Percentiles rank a stretch among this genome's conserved stretches.
These are phyloP conservation scores for Xylariales sp. DNA, from an alignment of 2,329 filamentous ascomycete species.

Conservation along the genomic window DNA sequence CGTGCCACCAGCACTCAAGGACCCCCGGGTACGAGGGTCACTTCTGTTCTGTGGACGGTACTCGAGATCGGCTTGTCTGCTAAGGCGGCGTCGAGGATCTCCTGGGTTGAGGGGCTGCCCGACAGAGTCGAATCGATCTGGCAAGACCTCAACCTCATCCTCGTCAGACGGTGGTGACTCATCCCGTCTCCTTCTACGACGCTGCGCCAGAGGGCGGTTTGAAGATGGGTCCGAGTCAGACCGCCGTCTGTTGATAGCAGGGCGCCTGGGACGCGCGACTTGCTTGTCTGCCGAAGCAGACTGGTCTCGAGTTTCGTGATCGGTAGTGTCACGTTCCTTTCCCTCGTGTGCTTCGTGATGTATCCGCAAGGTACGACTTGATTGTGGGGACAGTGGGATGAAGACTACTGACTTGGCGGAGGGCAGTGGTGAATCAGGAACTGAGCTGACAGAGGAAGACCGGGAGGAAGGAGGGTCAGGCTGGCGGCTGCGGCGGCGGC, in stretches of 20 bases:
- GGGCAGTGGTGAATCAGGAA: conserved; percentile 9
- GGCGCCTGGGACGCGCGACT: background rate
- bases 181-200: conserved; percentile 3
- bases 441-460: conserved; percentile 8
- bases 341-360: conserved; percentile 16
- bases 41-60: conserved; percentile 13
- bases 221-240: conserved; percentile 11
- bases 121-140: conserved; percentile 25
- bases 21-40: conserved; percentile 6
- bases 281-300: background rate
- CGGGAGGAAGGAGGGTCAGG: conserved; percentile 1
- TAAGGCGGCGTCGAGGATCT: conserved; percentile 6
- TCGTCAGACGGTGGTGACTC: conserved; percentile 13
- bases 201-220: conserved; percentile 5
- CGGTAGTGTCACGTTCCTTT: conserved; percentile 7
- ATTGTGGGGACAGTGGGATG: conserved; percentile 25
- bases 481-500: conserved; percentile 2
- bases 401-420: conserved; percentile 22
- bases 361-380: conserved; percentile 22
- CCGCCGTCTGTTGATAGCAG: background rate
- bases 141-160: conserved; percentile 24
- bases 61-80: conserved; percentile 18
- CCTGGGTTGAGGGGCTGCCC: conserved; percentile 12
- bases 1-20: conserved; percentile 11
- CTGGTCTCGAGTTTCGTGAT: background rate